Conservation (phyloP, 2,329 filamentous ascomycete species). For the Septoria petroselini region DNA sequence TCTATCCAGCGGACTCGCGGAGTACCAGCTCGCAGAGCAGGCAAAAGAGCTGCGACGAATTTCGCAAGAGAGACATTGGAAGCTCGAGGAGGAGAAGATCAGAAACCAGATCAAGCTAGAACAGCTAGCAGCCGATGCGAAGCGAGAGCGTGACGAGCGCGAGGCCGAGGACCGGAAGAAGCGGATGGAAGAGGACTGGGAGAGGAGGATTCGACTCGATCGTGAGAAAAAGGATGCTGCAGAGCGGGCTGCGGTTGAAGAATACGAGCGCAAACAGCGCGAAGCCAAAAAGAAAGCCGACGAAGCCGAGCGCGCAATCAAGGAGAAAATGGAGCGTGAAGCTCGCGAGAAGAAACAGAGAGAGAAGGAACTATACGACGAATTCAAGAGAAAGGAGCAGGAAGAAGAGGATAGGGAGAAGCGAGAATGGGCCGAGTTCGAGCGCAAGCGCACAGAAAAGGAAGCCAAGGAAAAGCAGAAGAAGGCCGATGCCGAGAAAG, state of each 20-base stretch:
- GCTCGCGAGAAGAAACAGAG: conserved; percentile 38
- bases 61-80: conserved; percentile 36
- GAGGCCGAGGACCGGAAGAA: conserved; percentile 39
- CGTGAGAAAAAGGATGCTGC: conserved; percentile 38
- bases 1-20: conserved; percentile 25
- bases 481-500: conserved; percentile 37
- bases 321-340: conserved; percentile 41
- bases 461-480: conserved; percentile 34
- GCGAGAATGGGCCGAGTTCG: conserved; percentile 42
- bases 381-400: conserved; percentile 29
- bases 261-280: conserved; percentile 42
- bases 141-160: conserved; percentile 38
- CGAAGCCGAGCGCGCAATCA: conserved; percentile 43
- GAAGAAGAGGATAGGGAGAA: conserved; percentile 43
- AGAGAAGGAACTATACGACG: conserved; percentile 36
- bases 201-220: conserved; percentile 40
- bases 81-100: conserved; percentile 41
- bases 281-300: conserved; percentile 36
- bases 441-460: conserved; percentile 72
- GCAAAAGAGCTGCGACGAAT: conserved; percentile 38
- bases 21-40: conserved; percentile 37
- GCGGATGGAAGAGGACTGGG: conserved; percentile 41
- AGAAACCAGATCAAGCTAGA: conserved; percentile 32
- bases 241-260: conserved; percentile 37
- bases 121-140: conserved; percentile 37